Base-by-base conservation (phyloP, 2,329 filamentous ascomycete species). In the Phaeosphaeria sp. region DNA sequence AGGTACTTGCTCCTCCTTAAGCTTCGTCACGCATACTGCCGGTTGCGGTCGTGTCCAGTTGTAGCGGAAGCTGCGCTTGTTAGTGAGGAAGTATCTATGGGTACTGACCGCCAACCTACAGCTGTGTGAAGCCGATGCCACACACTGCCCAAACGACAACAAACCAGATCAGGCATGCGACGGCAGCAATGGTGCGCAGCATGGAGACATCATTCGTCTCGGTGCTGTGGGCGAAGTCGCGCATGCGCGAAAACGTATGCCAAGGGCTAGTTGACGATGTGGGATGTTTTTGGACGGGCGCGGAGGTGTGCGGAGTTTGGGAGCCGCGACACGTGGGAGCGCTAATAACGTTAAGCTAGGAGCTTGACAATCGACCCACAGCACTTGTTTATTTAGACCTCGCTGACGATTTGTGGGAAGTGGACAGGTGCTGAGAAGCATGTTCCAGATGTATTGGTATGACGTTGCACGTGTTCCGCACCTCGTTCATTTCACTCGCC, bases 101-200 rank as follows among this genome's bases (percentile, higher is more conserved):
- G 39, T 44, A 4, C 9, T 44, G 18, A 22, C 20, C 11, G 43
- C 22, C 36, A 39, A 46, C 79, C 67, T 80, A 88, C 87, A 89
- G 78, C 72, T 87, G 85, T 52, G 79, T 74, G 71, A 85, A 84
- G 50, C 87, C 87, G 67, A 89, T 80, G 43, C 77, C 75, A 69
- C 84, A 86, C 41, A 90, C 85, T 22, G 79, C 63, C 63, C 82
- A 79, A 56, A 89, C 84, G 54, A 81, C 77, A 48, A 80, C 62
- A 66, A 84, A 87, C 85, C 85, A 88, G 62, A 82, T 77, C 64
- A 87, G 73, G 63, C 82, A 84, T 63, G 78, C 80, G 57, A 76
- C 68, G 33, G 78, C 81, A 63, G 82, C 68, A 49, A 80, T 62
- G 46, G 74, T 73, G 55, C 65, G 68, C 61, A 73, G 59, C 66